Evolutionary conservation across 768 basidiomycete genomes (phyloP).

Genomic region (Cytidiella melzeri): DNA sequence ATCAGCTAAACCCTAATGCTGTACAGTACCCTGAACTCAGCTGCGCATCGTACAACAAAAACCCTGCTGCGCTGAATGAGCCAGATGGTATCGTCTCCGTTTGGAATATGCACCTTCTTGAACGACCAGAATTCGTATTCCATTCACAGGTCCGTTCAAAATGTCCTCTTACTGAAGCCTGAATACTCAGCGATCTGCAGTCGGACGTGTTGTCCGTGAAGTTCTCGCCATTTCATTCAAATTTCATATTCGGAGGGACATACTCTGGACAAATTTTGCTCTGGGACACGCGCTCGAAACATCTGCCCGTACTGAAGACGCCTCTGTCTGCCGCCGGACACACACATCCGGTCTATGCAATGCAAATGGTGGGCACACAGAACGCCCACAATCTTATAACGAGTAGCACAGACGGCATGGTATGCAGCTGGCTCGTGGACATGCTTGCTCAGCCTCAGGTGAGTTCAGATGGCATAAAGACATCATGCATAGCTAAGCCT

Average conservation of each 20-base stretch:
- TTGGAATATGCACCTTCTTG: slow-evolving; percentile 94
- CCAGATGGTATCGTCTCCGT: slow-evolving; percentile 96
- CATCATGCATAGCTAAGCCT: not conserved
- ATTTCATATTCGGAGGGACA: slow-evolving; percentile 96
- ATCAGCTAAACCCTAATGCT: not conserved
- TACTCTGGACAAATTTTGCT: slow-evolving; percentile 97
- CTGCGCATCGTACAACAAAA: slow-evolving; percentile 97
- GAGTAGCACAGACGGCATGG: slow-evolving; percentile 93
- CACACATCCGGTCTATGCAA: slow-evolving; percentile 97
- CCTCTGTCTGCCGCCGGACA: slow-evolving; percentile 94
- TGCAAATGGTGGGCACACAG: slow-evolving; percentile 98
- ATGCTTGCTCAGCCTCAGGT: slow-evolving; percentile 99
- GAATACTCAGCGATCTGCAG: slow-evolving; percentile 35
- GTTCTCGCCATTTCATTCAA: slow-evolving; percentile 97
- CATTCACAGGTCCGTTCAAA: slow-evolving; percentile 80
- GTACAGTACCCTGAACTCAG: slow-evolving; percentile 89
- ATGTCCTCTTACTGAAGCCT: slow-evolving; percentile 1
- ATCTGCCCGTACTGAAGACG: slow-evolving; percentile 93
- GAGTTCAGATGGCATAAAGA: slow-evolving; percentile 6
- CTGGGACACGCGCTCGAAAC: slow-evolving; percentile 97
- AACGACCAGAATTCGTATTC: slow-evolving; percentile 96
- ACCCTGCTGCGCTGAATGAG: slow-evolving; percentile 86
- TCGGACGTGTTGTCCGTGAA: slow-evolving; percentile 96
- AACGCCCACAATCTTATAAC: slow-evolving; percentile 98
- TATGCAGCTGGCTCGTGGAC: slow-evolving; percentile 97